Evolutionary conservation across 805 yeast species (phyloP), one percentile per base, ranked within the genome.

Genomic region (Clavispora carvajalis): DNA sequence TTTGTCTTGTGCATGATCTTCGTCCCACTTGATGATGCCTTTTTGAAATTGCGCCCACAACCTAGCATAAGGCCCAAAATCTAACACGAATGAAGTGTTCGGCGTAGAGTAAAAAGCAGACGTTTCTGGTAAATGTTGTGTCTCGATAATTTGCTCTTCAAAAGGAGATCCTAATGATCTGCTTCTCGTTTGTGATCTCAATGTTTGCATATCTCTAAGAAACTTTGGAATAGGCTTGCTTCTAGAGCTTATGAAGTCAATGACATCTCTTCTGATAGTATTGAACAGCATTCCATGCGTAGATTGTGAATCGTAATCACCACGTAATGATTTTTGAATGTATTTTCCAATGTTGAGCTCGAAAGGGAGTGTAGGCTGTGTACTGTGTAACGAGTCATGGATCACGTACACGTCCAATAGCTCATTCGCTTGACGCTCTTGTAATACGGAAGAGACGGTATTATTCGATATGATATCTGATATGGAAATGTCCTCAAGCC

Each of bases 311-410:
- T 22, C 5, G 15, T 30, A 11, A 5, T 23, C 25, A 9, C 22
- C 28, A 4, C 22, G 18, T 5, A 26, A 10, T 17, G 23, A 10
- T 8, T 19, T 12, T 25, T 16, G 3, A 26, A 63, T 34, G 21
- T 47, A 40, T 2, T 44, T 15, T 0, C 70, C 66, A 5, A 66
- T 49, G 40, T 65, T 59, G n/a, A 55, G 45, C 45, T 74, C 80
- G 41, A 60, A 65, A 2, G 71, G 67, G 22, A 69, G 40, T 5
- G 65, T 48, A 1, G 49, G 44, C 17, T 63, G 65, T 2, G 37
- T 46, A 12, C 63, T 38, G n/a, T 48, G 50, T 8, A 52, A 53
- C 7, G 62, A 48, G 4, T 68, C 69, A 44, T 60, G 64, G 22
- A 72, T 50, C 26, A 48, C 50, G 29, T 60, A 56, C 13, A 65